Percentiles rank a stretch among this genome's conserved stretches.
Conservation (phyloP, 1,284 basidiomycete genomes). For the Ustilago shanxiensis region DNA sequence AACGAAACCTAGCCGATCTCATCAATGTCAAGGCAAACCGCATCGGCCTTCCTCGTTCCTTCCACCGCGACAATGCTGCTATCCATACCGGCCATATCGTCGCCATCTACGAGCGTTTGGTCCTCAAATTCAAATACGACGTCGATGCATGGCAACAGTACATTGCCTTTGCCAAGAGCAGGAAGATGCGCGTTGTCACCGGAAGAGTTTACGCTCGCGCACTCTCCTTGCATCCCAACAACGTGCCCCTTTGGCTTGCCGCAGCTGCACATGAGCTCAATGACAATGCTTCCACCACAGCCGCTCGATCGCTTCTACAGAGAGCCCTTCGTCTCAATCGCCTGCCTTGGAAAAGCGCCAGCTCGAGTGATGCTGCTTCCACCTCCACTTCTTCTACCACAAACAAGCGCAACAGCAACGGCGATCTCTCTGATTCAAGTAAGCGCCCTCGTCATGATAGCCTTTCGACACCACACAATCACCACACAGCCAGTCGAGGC, state of each 20-base stretch:
- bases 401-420: constrained; percentile 24
- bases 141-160: constrained; percentile 89
- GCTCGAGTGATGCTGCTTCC: background rate
- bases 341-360: constrained; percentile 36
- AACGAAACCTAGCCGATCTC: constrained; percentile 75
- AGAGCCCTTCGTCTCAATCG: constrained; percentile 78
- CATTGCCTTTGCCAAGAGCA: constrained; percentile 83
- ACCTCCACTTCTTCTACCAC: background rate
- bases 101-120: constrained; percentile 89
- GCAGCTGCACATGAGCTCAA: constrained; percentile 87
- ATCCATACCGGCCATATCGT: constrained; percentile 78
- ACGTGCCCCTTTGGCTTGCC: constrained; percentile 84
- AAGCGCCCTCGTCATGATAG: constrained; percentile 17
- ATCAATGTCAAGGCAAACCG: constrained; percentile 51
- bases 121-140: constrained; percentile 89
- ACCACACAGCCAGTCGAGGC: background rate
- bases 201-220: constrained; percentile 77
- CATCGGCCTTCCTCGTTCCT: constrained; percentile 51
- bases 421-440: constrained; percentile 14
- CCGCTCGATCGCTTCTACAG: constrained; percentile 85
- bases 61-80: constrained; percentile 53
- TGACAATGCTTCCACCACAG: constrained; percentile 78
- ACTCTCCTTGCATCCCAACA: constrained; percentile 85
- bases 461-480: background rate
- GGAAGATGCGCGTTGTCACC: constrained; percentile 83